Percentiles rank a stretch among this genome's conserved stretches.
phyloP scores from a whole-genome alignment of 768 basidiomycete species.

The Rickenella mellea region DNA sequence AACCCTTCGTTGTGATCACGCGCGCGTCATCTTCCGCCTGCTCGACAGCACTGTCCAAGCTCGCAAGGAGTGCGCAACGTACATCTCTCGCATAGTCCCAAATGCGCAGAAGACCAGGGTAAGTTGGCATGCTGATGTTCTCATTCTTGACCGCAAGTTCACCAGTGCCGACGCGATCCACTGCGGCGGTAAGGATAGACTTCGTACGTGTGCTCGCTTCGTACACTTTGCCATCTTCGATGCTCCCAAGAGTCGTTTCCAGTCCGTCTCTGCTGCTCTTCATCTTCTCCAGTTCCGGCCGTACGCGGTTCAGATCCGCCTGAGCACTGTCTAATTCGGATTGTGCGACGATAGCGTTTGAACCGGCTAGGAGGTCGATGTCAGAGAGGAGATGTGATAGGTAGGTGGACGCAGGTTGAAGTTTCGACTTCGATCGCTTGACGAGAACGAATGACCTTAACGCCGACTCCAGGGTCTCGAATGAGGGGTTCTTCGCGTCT shows the following conservation, averaged over 20 bases:
- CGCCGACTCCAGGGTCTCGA: slow-evolving; percentile 82
- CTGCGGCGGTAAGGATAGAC: slow-evolving; percentile 49
- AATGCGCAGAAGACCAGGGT: slow-evolving; percentile 73
- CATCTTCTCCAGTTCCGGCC: slow-evolving; percentile 87
- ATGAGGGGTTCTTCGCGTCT: slow-evolving; percentile 57
- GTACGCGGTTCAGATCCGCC: slow-evolving; percentile 54
- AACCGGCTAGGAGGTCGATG: slow-evolving; percentile 74
- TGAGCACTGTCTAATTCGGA: slow-evolving; percentile 65
- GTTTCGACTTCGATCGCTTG: slow-evolving; percentile 94
- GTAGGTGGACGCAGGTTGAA: slow-evolving; percentile 88
- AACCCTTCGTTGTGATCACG: slow-evolving; percentile 49
- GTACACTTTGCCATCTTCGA: slow-evolving; percentile 69
- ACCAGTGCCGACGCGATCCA: slow-evolving; percentile 73
- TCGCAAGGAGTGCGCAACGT: slow-evolving; percentile 62
- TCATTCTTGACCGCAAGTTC: slow-evolving; percentile 48
- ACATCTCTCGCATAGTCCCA: slow-evolving; percentile 86
- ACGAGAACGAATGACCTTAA: slow-evolving; percentile 91
- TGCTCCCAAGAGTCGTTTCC: slow-evolving; percentile 67
- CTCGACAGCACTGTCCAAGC: slow-evolving; percentile 71
- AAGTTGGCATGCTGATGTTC: slow-evolving; percentile 53
- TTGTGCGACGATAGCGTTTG: slow-evolving; percentile 83
- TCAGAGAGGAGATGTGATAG: slow-evolving; percentile 84
- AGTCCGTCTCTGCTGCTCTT: slow-evolving; percentile 59
- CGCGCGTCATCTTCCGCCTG: slow-evolving; percentile 81
- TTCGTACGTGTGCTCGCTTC: slow-evolving; percentile 44